These are phyloP conservation scores for Russula ochroleuca DNA, from an alignment of 768 basidiomycete genomes.

Conservation along the genomic window DNA sequence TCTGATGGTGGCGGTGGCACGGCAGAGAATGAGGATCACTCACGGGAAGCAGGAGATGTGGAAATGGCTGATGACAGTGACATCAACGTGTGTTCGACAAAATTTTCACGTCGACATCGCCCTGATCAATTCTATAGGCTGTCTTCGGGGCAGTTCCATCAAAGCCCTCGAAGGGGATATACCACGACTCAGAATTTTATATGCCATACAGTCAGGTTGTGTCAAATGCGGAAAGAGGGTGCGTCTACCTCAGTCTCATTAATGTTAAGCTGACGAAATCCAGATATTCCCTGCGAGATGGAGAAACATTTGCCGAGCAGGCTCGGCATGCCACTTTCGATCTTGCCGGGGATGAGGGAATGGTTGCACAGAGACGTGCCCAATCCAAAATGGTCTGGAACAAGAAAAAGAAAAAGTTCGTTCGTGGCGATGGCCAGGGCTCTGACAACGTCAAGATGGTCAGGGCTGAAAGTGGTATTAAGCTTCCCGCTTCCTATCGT, in stretches of 20 bases:
- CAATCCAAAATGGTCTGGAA: slow-evolving; percentile 71
- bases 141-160: slow-evolving; percentile 20
- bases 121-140: slow-evolving; percentile 37
- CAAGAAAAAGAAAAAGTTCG: slow-evolving; percentile 92
- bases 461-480: slow-evolving; percentile 85
- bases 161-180: slow-evolving; percentile 45
- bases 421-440: slow-evolving; percentile 78
- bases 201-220: slow-evolving; percentile 90
- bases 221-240: slow-evolving; percentile 88
- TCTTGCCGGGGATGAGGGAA: slow-evolving; percentile 71
- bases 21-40: slow-evolving; percentile 36
- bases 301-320: slow-evolving; percentile 83
- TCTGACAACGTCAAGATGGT: slow-evolving; percentile 94
- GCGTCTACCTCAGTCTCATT: slow-evolving; percentile 30
- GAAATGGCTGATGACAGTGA: slow-evolving; percentile 80
- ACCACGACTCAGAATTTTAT: slow-evolving; percentile 82
- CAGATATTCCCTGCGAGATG: slow-evolving; percentile 87
- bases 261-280: background rate
- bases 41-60: slow-evolving; percentile 33
- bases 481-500: slow-evolving; percentile 86
- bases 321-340: slow-evolving; percentile 78
- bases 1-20: slow-evolving; percentile 34
- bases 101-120: slow-evolving; percentile 55
- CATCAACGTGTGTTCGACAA: slow-evolving; percentile 60
- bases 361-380: slow-evolving; percentile 54